Evolutionary conservation across 2,329 filamentous ascomycete species (phyloP).

Genomic region (Cladophialophora chaetospira): DNA sequence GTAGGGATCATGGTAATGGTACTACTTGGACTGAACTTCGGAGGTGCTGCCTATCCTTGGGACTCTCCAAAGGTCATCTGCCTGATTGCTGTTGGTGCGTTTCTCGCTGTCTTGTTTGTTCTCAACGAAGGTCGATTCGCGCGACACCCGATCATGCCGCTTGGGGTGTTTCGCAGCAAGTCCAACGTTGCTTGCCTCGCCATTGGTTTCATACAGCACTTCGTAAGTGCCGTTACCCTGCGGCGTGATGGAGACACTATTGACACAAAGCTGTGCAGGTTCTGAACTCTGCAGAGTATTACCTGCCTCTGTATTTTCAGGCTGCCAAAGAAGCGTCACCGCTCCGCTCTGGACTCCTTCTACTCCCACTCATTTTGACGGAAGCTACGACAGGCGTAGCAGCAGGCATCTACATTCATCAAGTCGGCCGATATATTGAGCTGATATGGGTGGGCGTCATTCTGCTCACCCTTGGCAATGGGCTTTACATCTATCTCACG

Average conservation of each 20-base stretch:
- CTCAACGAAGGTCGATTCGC: conserved; percentile 72
- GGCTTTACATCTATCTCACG: conserved; percentile 48
- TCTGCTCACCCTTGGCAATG: conserved; percentile 48
- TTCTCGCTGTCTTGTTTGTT: conserved; percentile 66
- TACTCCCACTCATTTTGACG: conserved; percentile 60
- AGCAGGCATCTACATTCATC: conserved; percentile 52
- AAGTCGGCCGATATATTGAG: conserved; percentile 51
- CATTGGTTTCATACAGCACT: conserved; percentile 53
- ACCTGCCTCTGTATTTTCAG: conserved; percentile 73
- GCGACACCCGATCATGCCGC: conserved; percentile 74
- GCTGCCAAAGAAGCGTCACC: conserved; percentile 63
- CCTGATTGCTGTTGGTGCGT: conserved; percentile 70
- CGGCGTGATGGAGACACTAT: too few relatives aligned
- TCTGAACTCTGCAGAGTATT: conserved; percentile 69
- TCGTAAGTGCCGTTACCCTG: conserved; percentile 52
- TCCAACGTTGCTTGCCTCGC: conserved; percentile 52
- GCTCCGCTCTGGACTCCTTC: conserved; percentile 58
- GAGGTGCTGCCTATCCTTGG: conserved; percentile 76
- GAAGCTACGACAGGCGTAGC: conserved; percentile 49
- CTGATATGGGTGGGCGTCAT: conserved; percentile 48
- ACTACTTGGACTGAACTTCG: conserved; percentile 81
- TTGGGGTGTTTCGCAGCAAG: conserved; percentile 65
- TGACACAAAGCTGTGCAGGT: conserved; percentile 38
- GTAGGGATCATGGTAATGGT: conserved; percentile 84
- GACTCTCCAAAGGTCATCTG: conserved; percentile 72